Conservation (phyloP, 768 basidiomycete genomes). For the Mycena alexandri region DNA sequence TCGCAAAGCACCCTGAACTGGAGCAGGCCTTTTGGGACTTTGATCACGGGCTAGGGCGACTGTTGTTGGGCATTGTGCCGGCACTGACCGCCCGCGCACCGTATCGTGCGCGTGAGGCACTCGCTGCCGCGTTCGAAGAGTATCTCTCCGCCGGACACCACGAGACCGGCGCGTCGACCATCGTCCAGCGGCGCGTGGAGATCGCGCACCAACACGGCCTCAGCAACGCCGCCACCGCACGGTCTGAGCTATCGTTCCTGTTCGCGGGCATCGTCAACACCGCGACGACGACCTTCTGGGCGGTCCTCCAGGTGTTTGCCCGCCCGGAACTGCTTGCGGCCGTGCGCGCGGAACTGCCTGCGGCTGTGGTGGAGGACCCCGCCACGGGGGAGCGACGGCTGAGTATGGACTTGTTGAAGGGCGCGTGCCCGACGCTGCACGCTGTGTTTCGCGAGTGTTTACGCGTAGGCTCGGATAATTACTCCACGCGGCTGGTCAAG, state of each 20-base stretch:
- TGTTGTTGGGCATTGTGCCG: slow-evolving; percentile 26
- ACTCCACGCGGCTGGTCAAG: slow-evolving; percentile 33
- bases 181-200: slow-evolving; percentile 27
- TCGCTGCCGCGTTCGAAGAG: slow-evolving; percentile 25
- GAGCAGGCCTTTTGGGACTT: slow-evolving; percentile 36
- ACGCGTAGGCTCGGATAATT: slow-evolving; percentile 33
- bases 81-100: slow-evolving; percentile 20
- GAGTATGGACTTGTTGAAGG: slow-evolving; percentile 26
- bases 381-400: background rate
- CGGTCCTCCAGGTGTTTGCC: slow-evolving; percentile 28
- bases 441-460: slow-evolving; percentile 35
- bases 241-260: slow-evolving; percentile 35
- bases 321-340: slow-evolving; percentile 22
- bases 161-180: slow-evolving; percentile 24
- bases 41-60: slow-evolving; percentile 28
- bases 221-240: slow-evolving; percentile 22
- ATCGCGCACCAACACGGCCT: slow-evolving; percentile 32
- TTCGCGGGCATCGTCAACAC: slow-evolving; percentile 37
- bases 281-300: slow-evolving; percentile 33
- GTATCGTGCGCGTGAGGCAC: slow-evolving; percentile 25
- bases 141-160: slow-evolving; percentile 28
- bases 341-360: slow-evolving; percentile 25
- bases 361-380: slow-evolving; percentile 14
- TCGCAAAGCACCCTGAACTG: slow-evolving; percentile 20
- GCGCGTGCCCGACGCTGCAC: slow-evolving; percentile 26